phyloP scores from a whole-genome alignment of 805 yeast genomes.

The Candida jianshihensis region DNA sequence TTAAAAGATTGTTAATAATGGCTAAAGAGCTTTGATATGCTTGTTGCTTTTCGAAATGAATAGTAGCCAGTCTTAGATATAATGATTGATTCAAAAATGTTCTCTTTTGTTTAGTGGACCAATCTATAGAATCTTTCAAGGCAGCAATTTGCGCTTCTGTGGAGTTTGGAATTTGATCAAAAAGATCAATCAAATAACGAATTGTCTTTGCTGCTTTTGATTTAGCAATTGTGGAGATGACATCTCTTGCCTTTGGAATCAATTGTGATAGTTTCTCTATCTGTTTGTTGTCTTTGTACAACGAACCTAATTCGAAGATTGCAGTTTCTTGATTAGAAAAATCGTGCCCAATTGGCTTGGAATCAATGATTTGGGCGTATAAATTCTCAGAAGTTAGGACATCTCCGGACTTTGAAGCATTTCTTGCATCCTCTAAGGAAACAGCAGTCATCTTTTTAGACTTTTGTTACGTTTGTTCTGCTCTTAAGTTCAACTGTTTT shows the following conservation, averaged over 20 bases:
- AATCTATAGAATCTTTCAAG: constrained; percentile 73
- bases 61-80: constrained; percentile 73
- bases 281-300: constrained; percentile 48
- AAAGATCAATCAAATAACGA: constrained; percentile 69
- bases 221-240: constrained; percentile 80
- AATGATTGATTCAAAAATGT: constrained; percentile 83
- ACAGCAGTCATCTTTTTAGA: constrained; percentile 13
- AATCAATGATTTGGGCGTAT: constrained; percentile 44
- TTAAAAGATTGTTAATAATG: constrained; percentile 63
- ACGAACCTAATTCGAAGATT: constrained; percentile 66
- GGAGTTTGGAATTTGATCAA: constrained; percentile 56
- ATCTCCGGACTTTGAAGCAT: constrained; percentile 43
- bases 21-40: constrained; percentile 63
- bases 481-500: not conserved
- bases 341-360: constrained; percentile 19
- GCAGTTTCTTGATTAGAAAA: constrained; percentile 23
- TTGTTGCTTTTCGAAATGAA: constrained; percentile 57
- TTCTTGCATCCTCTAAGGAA: constrained; percentile 53
- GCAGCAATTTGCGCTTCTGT: constrained; percentile 66
- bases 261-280: constrained; percentile 49
- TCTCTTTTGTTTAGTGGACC: constrained; percentile 81
- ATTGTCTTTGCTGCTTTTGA: constrained; percentile 92
- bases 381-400: constrained; percentile 51
- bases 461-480: constrained; percentile 2
- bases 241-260: constrained; percentile 58